A percentile compares a stretch with the other conserved stretches of the same genome.
Conservation (phyloP, 352 stramenopile genomes). For the Phytophthora hybrid region DNA sequence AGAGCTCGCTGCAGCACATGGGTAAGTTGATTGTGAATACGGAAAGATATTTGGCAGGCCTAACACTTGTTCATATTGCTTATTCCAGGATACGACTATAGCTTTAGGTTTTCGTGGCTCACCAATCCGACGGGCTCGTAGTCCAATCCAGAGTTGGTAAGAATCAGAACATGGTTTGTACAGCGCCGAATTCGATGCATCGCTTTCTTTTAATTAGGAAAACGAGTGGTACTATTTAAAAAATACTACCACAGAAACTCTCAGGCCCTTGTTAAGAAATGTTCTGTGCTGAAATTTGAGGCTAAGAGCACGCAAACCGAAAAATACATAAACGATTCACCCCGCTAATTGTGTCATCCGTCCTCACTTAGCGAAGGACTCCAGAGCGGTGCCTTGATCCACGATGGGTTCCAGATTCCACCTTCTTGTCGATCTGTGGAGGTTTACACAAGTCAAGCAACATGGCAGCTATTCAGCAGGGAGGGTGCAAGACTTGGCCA, state of each 20-base stretch:
- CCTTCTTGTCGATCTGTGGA: background rate
- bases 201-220: too few relatives aligned
- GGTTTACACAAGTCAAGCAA: background rate
- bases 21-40: background rate
- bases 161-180: too few relatives aligned
- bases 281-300: too few relatives aligned
- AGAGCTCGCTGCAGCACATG: constrained; percentile 2
- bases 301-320: background rate
- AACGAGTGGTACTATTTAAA: too few relatives aligned
- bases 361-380: background rate
- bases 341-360: background rate
- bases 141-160: too few relatives aligned
- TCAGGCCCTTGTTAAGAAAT: too few relatives aligned
- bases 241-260: too few relatives aligned
- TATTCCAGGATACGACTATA: background rate
- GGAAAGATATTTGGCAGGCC: background rate
- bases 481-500: background rate
- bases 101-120: background rate
- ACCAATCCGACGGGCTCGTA: too few relatives aligned
- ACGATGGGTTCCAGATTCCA: background rate
- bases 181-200: too few relatives aligned
- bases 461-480: background rate
- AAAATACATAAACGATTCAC: background rate
- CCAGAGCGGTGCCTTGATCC: too few relatives aligned
- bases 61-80: background rate